phyloP scores from a whole-genome alignment of 257 asterid genomes.

The Catharanthus roseus region DNA sequence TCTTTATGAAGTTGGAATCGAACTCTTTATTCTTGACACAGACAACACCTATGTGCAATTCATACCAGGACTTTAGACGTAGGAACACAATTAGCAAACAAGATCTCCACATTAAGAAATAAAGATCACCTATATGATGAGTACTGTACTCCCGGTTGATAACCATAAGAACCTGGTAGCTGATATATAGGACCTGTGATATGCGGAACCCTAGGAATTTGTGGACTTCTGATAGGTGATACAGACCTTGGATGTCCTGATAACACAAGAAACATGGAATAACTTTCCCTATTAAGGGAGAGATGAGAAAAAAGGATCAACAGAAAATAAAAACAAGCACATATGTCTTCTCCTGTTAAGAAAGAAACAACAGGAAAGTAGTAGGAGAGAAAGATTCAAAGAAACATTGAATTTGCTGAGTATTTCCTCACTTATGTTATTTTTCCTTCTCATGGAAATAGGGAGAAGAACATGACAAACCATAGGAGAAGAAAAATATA shows the following conservation, averaged over 20 bases:
- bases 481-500: not conserved
- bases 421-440: not conserved
- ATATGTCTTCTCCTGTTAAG: not conserved
- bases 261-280: not conserved
- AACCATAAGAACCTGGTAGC: constrained; percentile 19
- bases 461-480: not conserved
- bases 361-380: not conserved
- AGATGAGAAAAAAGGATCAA: not conserved
- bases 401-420: not conserved
- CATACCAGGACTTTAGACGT: not conserved
- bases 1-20: constrained; percentile 13
- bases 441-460: not conserved
- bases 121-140: constrained; percentile 21
- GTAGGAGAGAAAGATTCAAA: no score
- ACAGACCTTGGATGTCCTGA: constrained; percentile 17
- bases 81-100: not conserved
- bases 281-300: not conserved
- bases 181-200: constrained; percentile 17
- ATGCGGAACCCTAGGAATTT: constrained; percentile 16
- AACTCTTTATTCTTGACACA: constrained; percentile 16
- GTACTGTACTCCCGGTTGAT: constrained; percentile 23
- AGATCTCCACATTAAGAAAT: not conserved
- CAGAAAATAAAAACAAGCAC: not conserved
- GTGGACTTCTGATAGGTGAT: constrained; percentile 17
- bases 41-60: constrained; percentile 7